phyloP scores from a whole-genome alignment of 208 protist genomes.

The Acanthamoeba castellanii region DNA sequence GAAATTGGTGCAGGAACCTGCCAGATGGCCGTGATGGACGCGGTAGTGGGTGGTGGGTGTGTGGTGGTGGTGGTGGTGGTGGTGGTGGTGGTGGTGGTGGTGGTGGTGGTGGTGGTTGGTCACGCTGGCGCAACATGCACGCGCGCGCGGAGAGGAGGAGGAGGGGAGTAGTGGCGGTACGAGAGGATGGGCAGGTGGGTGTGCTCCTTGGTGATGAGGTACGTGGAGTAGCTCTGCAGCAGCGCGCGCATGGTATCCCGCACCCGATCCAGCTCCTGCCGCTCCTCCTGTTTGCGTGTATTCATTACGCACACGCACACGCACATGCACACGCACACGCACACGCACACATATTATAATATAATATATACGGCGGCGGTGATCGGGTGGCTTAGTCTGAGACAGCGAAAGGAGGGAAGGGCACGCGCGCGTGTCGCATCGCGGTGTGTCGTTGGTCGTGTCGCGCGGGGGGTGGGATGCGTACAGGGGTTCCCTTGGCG shows the following conservation, averaged over 20 bases:
- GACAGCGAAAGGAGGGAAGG: too few relatives aligned
- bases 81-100: too few relatives aligned
- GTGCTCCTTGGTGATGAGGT: slow-evolving; percentile 73
- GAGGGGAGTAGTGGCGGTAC: neutral
- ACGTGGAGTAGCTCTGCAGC: slow-evolving; percentile 16
- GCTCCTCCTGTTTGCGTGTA: neutral
- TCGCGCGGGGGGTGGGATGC: neutral
- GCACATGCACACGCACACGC: too few relatives aligned
- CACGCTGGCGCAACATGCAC: neutral
- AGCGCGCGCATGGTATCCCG: slow-evolving; percentile 20
- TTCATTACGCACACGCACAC: too few relatives aligned
- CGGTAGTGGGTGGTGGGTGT: neutral
- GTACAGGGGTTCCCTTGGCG: neutral
- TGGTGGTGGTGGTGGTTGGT: too few relatives aligned
- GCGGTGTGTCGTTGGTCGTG: too few relatives aligned
- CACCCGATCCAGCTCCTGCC: slow-evolving; percentile 9
- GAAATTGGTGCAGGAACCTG: slow-evolving; percentile 71
- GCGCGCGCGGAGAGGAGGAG: too few relatives aligned
- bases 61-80: too few relatives aligned
- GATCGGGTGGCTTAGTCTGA: too few relatives aligned
- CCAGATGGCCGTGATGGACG: neutral
- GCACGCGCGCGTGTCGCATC: too few relatives aligned
- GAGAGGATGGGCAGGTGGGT: slow-evolving; percentile 64
- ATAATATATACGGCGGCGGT: too few relatives aligned
- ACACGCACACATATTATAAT: too few relatives aligned